Percentiles rank a stretch among this genome's conserved stretches.
Conservation (phyloP, 2,329 filamentous ascomycete genomes). For the Cephalotrichum gorgonifer region DNA sequence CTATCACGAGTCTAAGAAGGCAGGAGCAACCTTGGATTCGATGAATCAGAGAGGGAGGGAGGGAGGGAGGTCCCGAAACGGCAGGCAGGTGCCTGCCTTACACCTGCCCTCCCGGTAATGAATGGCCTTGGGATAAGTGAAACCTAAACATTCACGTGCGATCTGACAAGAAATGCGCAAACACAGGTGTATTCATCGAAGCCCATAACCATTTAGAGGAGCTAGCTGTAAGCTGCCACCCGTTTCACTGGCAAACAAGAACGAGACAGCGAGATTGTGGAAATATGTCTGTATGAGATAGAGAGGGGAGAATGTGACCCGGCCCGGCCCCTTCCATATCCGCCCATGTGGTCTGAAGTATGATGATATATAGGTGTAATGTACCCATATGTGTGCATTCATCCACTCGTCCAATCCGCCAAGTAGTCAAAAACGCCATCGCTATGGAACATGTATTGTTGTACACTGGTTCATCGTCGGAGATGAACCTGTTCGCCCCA, state of each 20-base stretch:
- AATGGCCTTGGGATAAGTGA: too few species aligned
- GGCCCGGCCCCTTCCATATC: not conserved
- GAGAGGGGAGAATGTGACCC: slow-evolving; percentile 4
- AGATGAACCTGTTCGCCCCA: slow-evolving; percentile 2
- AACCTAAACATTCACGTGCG: too few species aligned
- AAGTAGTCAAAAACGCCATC: slow-evolving; percentile 31
- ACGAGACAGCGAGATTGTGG: not conserved
- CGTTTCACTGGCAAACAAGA: too few species aligned
- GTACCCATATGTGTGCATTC: not conserved
- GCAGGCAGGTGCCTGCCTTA: too few species aligned
- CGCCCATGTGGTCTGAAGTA: not conserved
- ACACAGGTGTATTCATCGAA: not conserved
- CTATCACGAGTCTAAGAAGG: too few species aligned
- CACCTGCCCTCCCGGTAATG: too few species aligned
- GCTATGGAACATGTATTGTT: slow-evolving; percentile 29
- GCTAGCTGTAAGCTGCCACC: not conserved
- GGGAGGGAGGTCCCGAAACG: too few species aligned
- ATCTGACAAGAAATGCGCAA: too few species aligned
- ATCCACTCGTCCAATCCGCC: slow-evolving; percentile 1
- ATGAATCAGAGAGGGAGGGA: too few species aligned
- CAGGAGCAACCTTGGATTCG: too few species aligned
- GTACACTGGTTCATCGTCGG: slow-evolving; percentile 14
- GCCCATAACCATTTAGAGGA: too few species aligned
- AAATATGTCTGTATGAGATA: not conserved
- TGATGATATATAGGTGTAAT: not conserved